phyloP scores from a whole-genome alignment of 2,329 filamentous ascomycete species.

The Calonectria pseudoreteaudii region DNA sequence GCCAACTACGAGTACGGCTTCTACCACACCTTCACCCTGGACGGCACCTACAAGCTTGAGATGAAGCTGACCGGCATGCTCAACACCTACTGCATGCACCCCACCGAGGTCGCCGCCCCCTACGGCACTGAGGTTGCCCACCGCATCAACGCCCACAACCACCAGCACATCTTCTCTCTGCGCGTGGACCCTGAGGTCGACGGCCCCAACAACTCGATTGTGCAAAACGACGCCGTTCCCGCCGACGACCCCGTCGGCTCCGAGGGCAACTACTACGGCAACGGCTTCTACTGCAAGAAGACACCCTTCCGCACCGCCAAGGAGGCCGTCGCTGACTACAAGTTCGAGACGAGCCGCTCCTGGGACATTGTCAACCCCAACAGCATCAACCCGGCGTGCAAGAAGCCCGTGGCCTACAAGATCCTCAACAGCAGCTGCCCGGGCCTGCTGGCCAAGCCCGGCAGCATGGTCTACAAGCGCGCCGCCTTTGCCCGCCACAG shows the following conservation, averaged over 20 bases:
- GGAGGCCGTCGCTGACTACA: constrained; percentile 80
- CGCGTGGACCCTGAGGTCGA: constrained; percentile 75
- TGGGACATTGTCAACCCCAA: constrained; percentile 92
- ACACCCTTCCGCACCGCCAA: constrained; percentile 80
- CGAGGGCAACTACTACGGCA: constrained; percentile 86
- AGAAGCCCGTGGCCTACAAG: constrained; percentile 89
- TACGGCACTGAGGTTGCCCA: constrained; percentile 75
- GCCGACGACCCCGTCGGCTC: constrained; percentile 82
- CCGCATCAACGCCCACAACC: constrained; percentile 74
- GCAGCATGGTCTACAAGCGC: constrained; percentile 86
- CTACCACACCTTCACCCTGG: constrained; percentile 53
- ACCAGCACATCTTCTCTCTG: constrained; percentile 77
- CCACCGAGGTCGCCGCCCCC: constrained; percentile 55
- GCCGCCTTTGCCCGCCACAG: constrained; percentile 80
- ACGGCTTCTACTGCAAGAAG: constrained; percentile 88
- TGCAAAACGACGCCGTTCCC: constrained; percentile 80
- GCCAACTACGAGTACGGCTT: constrained; percentile 73
- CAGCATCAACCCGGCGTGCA: constrained; percentile 84
- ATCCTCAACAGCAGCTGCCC: constrained; percentile 89
- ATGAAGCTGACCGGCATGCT: constrained; percentile 67
- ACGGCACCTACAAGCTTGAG: constrained; percentile 75
- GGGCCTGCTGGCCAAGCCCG: constrained; percentile 82
- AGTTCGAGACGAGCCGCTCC: constrained; percentile 81
- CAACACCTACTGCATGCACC: constrained; percentile 56
- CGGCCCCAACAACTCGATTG: constrained; percentile 71